These are phyloP conservation scores for Hyphopichia khmerensis DNA, from an alignment of 1,139 yeast genomes.

Conservation along the genomic window DNA sequence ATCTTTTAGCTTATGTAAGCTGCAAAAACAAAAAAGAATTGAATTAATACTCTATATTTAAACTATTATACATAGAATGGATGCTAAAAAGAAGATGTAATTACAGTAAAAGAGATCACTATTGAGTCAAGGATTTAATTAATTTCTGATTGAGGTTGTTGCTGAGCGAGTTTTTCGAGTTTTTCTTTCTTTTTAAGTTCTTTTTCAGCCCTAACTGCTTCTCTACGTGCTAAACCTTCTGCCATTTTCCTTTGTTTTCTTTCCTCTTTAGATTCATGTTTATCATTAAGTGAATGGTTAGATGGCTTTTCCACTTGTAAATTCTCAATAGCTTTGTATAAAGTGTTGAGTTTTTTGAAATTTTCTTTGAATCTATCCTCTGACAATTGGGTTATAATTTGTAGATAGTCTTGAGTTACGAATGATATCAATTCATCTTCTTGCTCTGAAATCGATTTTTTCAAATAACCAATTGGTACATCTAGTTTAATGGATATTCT, in stretches of 20 bases:
- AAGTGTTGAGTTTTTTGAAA: slow-evolving; percentile 48
- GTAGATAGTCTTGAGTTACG: slow-evolving; percentile 51
- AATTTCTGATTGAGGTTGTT: slow-evolving; percentile 1
- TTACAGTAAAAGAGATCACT: background rate
- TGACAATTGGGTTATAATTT: slow-evolving; percentile 49
- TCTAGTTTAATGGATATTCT: slow-evolving; percentile 71
- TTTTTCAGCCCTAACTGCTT: slow-evolving; percentile 25
- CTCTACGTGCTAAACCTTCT: slow-evolving; percentile 60
- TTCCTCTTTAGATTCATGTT: slow-evolving; percentile 46
- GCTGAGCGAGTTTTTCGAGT: slow-evolving; percentile 2
- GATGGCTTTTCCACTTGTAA: slow-evolving; percentile 13
- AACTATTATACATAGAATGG: background rate
- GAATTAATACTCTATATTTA: background rate
- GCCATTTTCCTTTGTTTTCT: slow-evolving; percentile 56
- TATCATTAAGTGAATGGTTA: background rate
- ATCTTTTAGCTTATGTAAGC: background rate
- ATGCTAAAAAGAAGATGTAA: background rate
- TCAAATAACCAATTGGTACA: slow-evolving; percentile 64
- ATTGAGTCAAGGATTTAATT: too few species aligned
- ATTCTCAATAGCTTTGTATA: slow-evolving; percentile 42
- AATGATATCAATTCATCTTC: slow-evolving; percentile 31
- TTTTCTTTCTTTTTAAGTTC: slow-evolving; percentile 16
- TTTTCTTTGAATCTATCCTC: slow-evolving; percentile 65
- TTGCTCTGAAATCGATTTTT: slow-evolving; percentile 12
- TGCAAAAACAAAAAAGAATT: too few species aligned